A percentile compares a stretch with the other conserved stretches of the same genome.
phyloP scores from a whole-genome alignment of 805 yeast species.

The Candida maesae region DNA sequence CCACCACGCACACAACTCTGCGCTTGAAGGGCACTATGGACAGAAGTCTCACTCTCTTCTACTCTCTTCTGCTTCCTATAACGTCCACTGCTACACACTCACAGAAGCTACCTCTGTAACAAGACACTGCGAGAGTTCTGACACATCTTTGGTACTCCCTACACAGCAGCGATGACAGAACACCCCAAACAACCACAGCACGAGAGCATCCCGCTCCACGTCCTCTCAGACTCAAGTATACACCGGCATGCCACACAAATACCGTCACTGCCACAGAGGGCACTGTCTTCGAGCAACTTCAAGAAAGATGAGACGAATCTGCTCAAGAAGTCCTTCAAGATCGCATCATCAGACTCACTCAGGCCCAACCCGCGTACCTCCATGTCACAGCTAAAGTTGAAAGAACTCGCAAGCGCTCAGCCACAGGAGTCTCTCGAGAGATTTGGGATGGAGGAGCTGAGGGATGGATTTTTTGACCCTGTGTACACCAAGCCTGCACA shows the following conservation, averaged over 20 bases:
- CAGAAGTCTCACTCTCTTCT: too few relatives aligned
- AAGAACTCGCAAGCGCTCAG: conserved; percentile 21
- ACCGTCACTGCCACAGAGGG: neutral
- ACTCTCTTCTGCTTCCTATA: too few relatives aligned
- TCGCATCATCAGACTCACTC: conserved; percentile 9
- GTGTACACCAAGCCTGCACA: conserved; percentile 32
- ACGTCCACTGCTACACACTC: too few relatives aligned
- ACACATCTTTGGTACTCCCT: too few relatives aligned
- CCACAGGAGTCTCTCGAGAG: conserved; percentile 28
- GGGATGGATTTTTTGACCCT: conserved; percentile 49
- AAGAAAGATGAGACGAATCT: conserved; percentile 9
- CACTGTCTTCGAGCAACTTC: conserved; percentile 1
- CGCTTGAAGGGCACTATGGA: too few relatives aligned
- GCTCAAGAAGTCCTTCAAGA: conserved; percentile 13
- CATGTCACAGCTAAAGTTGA: conserved; percentile 33
- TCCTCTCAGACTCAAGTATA: neutral
- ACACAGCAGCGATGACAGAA: neutral
- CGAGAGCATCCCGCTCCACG: neutral
- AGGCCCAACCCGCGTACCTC: conserved; percentile 29
- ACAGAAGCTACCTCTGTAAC: too few relatives aligned
- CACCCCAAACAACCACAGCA: neutral
- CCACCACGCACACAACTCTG: too few relatives aligned
- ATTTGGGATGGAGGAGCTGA: conserved; percentile 40
- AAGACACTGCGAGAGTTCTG: too few relatives aligned
- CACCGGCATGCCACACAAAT: neutral